These are phyloP conservation scores for Myxozyma sirexii DNA, from an alignment of 805 yeast genomes.

Conservation along the genomic window DNA sequence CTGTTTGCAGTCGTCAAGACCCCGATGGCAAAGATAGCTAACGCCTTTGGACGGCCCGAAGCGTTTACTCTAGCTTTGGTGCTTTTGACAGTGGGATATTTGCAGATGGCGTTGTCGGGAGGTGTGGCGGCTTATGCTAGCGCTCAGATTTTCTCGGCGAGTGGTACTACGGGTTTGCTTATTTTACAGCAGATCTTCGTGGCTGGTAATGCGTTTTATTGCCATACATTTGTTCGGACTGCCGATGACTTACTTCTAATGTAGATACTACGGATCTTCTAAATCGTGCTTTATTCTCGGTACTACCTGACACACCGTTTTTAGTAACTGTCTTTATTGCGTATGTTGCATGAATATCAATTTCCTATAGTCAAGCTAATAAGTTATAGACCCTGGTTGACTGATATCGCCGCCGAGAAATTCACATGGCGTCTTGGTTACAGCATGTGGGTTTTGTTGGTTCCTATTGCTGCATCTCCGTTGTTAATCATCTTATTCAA, in stretches of 20 bases:
- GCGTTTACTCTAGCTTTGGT: conserved; percentile 44
- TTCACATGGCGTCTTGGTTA: conserved; percentile 58
- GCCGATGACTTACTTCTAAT: background rate
- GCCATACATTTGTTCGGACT: background rate
- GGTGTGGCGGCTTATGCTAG: conserved; percentile 45
- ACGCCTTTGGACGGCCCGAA: conserved; percentile 48
- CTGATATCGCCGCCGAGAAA: conserved; percentile 39
- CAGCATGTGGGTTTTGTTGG: conserved; percentile 53
- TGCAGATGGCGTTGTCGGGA: conserved; percentile 45
- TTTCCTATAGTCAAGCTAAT: background rate
- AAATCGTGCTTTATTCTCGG: conserved; percentile 46
- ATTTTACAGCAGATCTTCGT: conserved; percentile 44
- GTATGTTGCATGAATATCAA: conserved; percentile 40
- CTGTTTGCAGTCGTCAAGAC: conserved; percentile 47
- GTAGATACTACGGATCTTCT: conserved; percentile 49
- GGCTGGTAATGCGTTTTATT: conserved; percentile 23
- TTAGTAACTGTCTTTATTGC: conserved; percentile 51
- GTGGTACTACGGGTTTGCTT: conserved; percentile 47
- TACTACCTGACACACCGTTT: conserved; percentile 47
- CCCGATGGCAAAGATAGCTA: conserved; percentile 48
- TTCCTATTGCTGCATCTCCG: conserved; percentile 45
- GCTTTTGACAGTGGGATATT: conserved; percentile 45
- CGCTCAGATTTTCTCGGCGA: conserved; percentile 45
- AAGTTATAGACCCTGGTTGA: conserved; percentile 32
- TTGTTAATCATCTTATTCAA: conserved; percentile 31